Conservation (phyloP, 331 rosid genomes). For the Saraca asoca region DNA sequence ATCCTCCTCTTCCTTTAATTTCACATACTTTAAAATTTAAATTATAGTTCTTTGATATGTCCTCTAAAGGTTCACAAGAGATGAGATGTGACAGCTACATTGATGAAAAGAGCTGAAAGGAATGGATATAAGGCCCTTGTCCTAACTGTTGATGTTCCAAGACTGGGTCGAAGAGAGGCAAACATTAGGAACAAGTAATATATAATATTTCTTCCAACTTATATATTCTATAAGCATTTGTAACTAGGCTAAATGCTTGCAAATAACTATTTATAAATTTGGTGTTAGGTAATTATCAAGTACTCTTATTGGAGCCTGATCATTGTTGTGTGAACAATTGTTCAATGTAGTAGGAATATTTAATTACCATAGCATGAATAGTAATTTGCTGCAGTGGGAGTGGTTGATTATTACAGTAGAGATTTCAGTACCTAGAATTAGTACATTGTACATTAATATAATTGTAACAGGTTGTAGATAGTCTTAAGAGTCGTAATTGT, state of each 20-base stretch:
- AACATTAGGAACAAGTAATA: conserved; percentile 62
- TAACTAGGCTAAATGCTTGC: not conserved
- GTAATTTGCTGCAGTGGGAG: no score
- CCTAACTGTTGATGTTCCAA: conserved; percentile 60
- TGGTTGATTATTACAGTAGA: no score
- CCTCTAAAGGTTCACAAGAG: conserved; percentile 51
- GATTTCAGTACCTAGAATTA: no score
- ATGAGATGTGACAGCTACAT: conserved; percentile 50
- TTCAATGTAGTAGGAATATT: no score
- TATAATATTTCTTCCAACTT: not conserved
- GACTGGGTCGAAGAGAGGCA: conserved; percentile 71
- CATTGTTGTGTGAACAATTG: no score
- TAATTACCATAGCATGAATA: no score
- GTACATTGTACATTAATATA: no score
- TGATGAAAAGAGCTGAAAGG: conserved; percentile 61
- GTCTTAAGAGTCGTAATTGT: no score
- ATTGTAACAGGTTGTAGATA: no score
- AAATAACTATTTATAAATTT: not conserved
- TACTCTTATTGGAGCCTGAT: no score
- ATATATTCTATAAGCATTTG: not conserved
- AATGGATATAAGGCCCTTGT: conserved; percentile 65
- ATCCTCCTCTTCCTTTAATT: not conserved
- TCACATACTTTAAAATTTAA: not conserved
- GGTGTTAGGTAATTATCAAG: not conserved
- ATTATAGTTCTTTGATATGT: not conserved